Evolutionary conservation across 2,329 filamentous ascomycete genomes (phyloP).

Genomic region (Aschersonia sp.): DNA sequence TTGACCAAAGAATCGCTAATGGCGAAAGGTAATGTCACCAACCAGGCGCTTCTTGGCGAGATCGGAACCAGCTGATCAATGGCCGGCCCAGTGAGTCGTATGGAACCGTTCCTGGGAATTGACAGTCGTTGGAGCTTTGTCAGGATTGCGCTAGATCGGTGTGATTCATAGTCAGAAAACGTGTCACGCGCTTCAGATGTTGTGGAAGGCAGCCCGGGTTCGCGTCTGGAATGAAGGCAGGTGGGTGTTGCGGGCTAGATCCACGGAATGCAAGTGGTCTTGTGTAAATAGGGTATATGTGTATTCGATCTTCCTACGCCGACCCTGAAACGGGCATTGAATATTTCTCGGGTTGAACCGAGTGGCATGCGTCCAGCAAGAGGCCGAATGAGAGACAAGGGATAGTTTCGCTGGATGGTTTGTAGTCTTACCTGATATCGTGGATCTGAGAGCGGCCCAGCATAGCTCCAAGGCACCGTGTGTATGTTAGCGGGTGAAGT

Average conservation of each 20-base stretch:
- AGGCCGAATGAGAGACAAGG: too few relatives aligned
- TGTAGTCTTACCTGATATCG: neutral
- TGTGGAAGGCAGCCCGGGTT: slow-evolving; percentile 6
- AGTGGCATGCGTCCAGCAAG: too few relatives aligned
- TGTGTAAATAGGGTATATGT: too few relatives aligned
- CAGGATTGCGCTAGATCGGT: neutral
- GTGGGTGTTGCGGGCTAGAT: slow-evolving; percentile 4
- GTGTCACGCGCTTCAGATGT: slow-evolving; percentile 6
- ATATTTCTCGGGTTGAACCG: neutral
- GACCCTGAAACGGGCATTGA: neutral
- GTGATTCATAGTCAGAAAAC: slow-evolving; percentile 2
- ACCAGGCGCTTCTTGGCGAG: neutral
- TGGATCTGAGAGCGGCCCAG: neutral
- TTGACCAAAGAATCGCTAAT: too few relatives aligned
- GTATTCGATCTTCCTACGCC: neutral
- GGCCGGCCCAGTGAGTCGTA: neutral
- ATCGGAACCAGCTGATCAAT: neutral
- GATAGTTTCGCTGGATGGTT: neutral
- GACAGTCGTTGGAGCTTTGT: neutral
- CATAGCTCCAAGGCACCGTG: neutral
- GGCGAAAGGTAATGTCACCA: too few relatives aligned
- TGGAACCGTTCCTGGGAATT: neutral
- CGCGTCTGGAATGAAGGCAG: slow-evolving; percentile 11
- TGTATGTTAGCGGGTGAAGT: neutral
- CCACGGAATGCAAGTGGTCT: slow-evolving; percentile 4